Conservation (phyloP, 163 green algal species). For the Chlamydomonas reinhardtii region DNA sequence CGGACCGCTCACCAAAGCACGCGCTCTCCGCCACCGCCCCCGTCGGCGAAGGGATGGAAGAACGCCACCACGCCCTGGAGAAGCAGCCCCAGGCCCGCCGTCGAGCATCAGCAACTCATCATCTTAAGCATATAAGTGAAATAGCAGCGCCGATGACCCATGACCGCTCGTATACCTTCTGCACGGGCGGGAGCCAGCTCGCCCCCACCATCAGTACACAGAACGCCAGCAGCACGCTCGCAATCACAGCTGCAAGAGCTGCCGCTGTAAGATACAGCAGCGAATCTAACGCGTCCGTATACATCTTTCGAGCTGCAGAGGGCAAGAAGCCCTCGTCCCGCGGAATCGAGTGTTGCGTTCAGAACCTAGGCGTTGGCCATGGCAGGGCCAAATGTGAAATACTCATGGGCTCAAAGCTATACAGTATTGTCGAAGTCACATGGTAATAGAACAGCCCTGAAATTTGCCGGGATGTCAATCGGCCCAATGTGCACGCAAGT, state of each 20-base stretch:
- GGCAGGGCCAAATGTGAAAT: too few species aligned
- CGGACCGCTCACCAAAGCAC: conserved; percentile 89
- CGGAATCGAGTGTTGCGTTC: too few species aligned
- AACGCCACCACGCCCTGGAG: conserved; percentile 82
- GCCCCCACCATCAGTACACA: background rate
- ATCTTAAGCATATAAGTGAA: background rate
- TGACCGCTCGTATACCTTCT: conserved; percentile 16
- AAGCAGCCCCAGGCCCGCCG: background rate
- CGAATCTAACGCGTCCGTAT: background rate
- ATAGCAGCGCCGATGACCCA: too few species aligned
- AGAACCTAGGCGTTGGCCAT: too few species aligned
- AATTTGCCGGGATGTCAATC: too few species aligned
- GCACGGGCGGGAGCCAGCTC: conserved; percentile 12
- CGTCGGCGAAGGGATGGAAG: conserved; percentile 95
- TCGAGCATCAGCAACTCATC: too few species aligned
- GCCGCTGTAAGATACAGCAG: background rate
- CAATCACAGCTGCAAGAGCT: background rate
- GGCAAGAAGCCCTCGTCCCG: too few species aligned
- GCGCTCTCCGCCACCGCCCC: conserved; percentile 94
- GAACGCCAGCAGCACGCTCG: background rate
- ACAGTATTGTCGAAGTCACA: too few species aligned
- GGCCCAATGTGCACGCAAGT: too few species aligned
- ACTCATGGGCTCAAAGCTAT: too few species aligned
- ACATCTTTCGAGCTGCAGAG: background rate
- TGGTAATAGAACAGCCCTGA: too few species aligned